Base-by-base conservation (phyloP, 1,139 yeast genomes). In the Yamadazyma siamensis region DNA sequence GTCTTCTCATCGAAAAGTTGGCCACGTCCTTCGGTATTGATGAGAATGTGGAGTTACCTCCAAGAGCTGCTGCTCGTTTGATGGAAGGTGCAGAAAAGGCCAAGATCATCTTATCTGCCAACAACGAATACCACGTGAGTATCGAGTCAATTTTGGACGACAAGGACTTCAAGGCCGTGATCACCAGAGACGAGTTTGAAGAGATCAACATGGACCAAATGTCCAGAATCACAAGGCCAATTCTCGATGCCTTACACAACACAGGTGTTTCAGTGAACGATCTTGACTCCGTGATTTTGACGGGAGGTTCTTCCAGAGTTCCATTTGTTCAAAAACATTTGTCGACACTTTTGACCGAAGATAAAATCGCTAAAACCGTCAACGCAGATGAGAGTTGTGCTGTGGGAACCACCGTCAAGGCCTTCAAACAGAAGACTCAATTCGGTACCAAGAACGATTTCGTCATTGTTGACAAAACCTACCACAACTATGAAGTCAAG, bases 311-410 rank as follows among this genome's bases (percentile, higher is more conserved):
- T 1, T 78, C 94, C 8, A 78, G 99, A 54, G 85, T 88, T 17
- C 98, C 98, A 12, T 74, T 84, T 49, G 81, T 91, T 31, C 94
- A 87, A 55, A 65, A 71, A 28, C 73, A 69, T 33, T 57, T 82
- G 37, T 49, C 61, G 5, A 55, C 71, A 4, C 65, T 83, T 27
- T 61, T 81, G 25, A 80, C 80, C 3, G 79, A 77, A 18, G 79
- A 74, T 3, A 63, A 68, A 33, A 65, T 94, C 29, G 72, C 95
- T n/a, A 88, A 82, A 54, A 86, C 82, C 34, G 95, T 94, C 29
- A 91, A 91, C 55, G 94, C 98, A 0, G 99, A 91, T 59, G 99
- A 91, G 59, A 80, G 96, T 37, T 88, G 87, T 36, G 95, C 88
- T 10, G 68, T 86, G 49, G 99, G 99, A 32, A 79, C 94, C 5